Evolutionary conservation across 495 filamentous ascomycete genomes (phyloP).

Genomic region (Bryoglossum gracile): DNA sequence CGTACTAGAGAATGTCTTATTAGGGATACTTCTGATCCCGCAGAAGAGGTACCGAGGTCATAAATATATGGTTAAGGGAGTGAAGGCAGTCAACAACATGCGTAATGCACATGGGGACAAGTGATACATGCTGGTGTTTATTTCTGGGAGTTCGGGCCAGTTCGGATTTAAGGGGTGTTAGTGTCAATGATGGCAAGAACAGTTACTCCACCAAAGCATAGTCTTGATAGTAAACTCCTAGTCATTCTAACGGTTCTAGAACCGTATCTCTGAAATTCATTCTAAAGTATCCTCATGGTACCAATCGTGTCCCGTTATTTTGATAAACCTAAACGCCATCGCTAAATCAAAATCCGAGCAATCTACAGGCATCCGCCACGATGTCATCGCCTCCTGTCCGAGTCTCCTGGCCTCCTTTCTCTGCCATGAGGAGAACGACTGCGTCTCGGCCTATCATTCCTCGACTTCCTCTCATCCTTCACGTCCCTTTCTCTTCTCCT

Average conservation of each 20-base stretch:
- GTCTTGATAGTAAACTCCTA: too few relatives aligned
- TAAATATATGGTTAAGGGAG: neutral
- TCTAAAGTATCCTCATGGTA: neutral
- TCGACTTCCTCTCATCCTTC: neutral
- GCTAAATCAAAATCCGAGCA: slow-evolving; percentile 9
- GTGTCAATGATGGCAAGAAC: neutral
- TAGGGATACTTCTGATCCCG: slow-evolving; percentile 3
- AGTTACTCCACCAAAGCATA: too few relatives aligned
- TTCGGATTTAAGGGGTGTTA: neutral
- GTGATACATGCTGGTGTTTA: too few relatives aligned
- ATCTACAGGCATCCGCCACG: too few relatives aligned
- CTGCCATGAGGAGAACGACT: too few relatives aligned
- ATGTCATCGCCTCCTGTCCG: too few relatives aligned
- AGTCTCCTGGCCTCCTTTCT: slow-evolving; percentile 5
- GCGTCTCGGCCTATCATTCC: too few relatives aligned
- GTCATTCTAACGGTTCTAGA: too few relatives aligned
- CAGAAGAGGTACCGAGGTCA: too few relatives aligned
- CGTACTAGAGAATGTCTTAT: neutral
- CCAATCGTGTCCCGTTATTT: neutral
- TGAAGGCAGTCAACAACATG: neutral
- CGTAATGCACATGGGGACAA: too few relatives aligned
- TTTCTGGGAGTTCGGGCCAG: neutral
- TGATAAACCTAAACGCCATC: slow-evolving; percentile 9
- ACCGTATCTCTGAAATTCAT: too few relatives aligned
- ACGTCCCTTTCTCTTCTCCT: slow-evolving; percentile 9